phyloP scores from a whole-genome alignment of 257 asterid genomes.

The Solanum boliviense region DNA sequence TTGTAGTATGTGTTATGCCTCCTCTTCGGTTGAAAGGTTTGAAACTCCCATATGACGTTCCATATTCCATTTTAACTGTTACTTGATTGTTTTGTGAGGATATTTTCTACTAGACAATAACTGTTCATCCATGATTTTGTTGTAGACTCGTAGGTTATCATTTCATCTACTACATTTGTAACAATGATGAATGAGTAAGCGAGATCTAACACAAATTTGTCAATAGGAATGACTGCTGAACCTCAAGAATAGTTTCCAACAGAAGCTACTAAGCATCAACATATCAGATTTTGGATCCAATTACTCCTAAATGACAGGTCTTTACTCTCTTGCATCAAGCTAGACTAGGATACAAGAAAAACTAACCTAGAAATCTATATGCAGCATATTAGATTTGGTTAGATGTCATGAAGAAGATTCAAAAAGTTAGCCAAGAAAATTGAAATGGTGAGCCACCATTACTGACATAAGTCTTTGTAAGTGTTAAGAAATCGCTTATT shows the following conservation, averaged over 20 bases:
- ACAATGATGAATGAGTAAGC: not conserved
- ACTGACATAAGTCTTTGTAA: not conserved
- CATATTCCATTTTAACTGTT: not conserved
- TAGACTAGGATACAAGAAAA: not conserved
- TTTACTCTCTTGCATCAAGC: not conserved
- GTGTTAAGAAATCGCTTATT: conserved; percentile 4
- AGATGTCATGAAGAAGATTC: not conserved
- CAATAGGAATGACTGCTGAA: not conserved
- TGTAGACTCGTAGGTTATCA: not conserved
- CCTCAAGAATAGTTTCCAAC: not conserved
- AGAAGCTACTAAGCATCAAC: not conserved
- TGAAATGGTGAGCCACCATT: conserved; percentile 38
- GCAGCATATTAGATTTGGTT: not conserved
- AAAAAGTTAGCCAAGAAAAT: not conserved
- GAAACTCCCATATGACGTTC: not conserved
- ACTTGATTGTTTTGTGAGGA: not conserved
- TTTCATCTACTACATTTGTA: not conserved
- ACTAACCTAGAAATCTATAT: not conserved
- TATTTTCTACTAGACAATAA: not conserved
- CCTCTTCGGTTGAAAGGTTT: not conserved
- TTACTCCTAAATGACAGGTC: not conserved
- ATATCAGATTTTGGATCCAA: not conserved
- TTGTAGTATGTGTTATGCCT: not conserved
- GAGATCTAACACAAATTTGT: not conserved
- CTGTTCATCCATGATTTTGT: not conserved